These are phyloP conservation scores for Colletotrichum sidae DNA, from an alignment of 2,329 filamentous ascomycete genomes.

Conservation along the genomic window DNA sequence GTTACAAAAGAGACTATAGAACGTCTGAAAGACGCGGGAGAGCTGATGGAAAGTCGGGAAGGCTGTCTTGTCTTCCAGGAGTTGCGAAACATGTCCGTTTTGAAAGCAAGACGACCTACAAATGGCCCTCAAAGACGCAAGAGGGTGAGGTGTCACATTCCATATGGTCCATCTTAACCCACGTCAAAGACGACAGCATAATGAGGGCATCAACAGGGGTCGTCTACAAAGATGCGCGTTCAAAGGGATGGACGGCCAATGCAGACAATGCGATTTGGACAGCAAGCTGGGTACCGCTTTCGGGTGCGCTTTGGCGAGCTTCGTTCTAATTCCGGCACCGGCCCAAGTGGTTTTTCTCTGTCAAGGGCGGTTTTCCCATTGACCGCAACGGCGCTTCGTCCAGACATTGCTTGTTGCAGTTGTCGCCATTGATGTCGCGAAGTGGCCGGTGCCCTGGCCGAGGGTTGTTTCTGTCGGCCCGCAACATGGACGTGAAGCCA, in stretches of 20 bases:
- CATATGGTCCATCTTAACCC: background rate
- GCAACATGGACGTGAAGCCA: too few relatives aligned
- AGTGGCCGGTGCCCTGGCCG: too few relatives aligned
- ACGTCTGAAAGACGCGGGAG: background rate
- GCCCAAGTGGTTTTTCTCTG: constrained; percentile 8
- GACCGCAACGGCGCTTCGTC: constrained; percentile 3
- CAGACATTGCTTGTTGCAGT: too few relatives aligned
- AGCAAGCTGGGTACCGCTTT: constrained; percentile 19
- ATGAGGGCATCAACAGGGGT: background rate
- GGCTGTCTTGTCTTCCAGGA: background rate
- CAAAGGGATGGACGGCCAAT: constrained; percentile 19
- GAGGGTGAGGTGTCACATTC: background rate
- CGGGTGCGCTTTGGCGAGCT: constrained; percentile 1
- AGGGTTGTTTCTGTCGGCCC: too few relatives aligned
- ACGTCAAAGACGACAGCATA: background rate
- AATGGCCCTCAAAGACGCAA: background rate
- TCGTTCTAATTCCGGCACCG: constrained; percentile 15
- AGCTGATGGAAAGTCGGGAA: constrained; percentile 13
- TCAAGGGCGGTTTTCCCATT: background rate
- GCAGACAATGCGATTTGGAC: constrained; percentile 22
- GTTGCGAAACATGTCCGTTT: constrained; percentile 32
- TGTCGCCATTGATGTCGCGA: too few relatives aligned
- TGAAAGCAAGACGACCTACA: constrained; percentile 8
- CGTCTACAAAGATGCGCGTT: constrained; percentile 16
- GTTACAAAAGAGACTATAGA: constrained; percentile 1